Conservation (phyloP, 2,329 filamentous ascomycete genomes). For the Pseudofabraea citricarpa region DNA sequence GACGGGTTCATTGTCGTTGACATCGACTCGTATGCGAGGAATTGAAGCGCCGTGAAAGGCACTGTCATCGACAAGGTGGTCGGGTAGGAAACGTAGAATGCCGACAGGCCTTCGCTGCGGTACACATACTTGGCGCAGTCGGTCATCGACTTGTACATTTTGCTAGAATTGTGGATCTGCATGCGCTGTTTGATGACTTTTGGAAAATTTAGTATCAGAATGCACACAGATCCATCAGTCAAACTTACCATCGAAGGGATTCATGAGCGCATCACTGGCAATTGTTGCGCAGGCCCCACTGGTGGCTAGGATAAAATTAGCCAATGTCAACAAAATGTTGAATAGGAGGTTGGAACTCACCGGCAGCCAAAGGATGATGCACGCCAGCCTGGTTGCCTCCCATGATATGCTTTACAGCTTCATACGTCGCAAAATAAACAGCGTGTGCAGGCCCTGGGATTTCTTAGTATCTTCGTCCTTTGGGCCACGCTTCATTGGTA, state of each 20-base stretch:
- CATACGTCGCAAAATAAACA: constrained; percentile 97
- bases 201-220: background rate
- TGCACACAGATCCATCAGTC: background rate
- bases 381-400: constrained; percentile 83
- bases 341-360: constrained; percentile 48
- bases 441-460: constrained; percentile 84
- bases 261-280: constrained; percentile 97
- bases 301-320: too few species aligned
- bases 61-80: constrained; percentile 98
- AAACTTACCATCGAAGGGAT: constrained; percentile 87
- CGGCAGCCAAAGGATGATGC: constrained; percentile 90
- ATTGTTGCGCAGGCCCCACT: constrained; percentile 95
- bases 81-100: constrained; percentile 98
- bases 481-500: constrained; percentile 10
- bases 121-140: constrained; percentile 90
- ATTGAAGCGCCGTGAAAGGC: constrained; percentile 94
- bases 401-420: constrained; percentile 93
- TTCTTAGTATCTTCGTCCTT: constrained; percentile 18
- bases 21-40: constrained; percentile 95
- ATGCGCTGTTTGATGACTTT: constrained; percentile 98
- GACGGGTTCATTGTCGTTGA: constrained; percentile 88
- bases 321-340: too few species aligned
- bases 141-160: constrained; percentile 75
- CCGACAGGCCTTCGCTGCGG: constrained; percentile 76
- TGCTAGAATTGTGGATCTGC: constrained; percentile 93